Evolutionary conservation across 768 basidiomycete genomes (phyloP), one percentile per base, ranked within the genome.

Genomic region (Tricholoma sp.): DNA sequence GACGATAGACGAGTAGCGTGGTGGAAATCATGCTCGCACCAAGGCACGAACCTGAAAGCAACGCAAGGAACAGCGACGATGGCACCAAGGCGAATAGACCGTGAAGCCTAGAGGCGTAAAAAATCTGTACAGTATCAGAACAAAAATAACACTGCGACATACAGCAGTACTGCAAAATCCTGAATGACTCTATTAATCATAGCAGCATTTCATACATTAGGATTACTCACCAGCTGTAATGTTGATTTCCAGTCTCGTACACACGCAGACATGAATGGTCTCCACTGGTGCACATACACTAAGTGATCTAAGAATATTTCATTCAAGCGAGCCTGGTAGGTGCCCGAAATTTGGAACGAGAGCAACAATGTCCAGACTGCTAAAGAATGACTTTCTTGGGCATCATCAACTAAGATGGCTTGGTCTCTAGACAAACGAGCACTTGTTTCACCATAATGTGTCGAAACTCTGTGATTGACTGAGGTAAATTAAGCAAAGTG

Each of bases 281-380:
- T 67, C 83, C 85, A 86, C 15, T 81, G 78, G 53, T 75, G 72
- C 0, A 66, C 73, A 53, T 83, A 85, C 3, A 85, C 80, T 51
- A 81, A 69, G 32, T 77, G 74, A 57, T 88, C 87, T 2, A 78
- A 67, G 61, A 76, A 87, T 1, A 85, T 57, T 4, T 74, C 68
- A 44, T 82, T 72, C 9, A 88, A 61, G 15, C 70, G 68, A 10
- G 62, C 60, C 8, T 67, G 61, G 60, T 81, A 83, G 17, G 59
- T 57, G 12, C 72, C 68, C 1, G 83, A 81, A 2, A 76, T 67
- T n/a, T 73, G 68, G 70, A 85, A 79, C 34, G 81, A 70, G 2
- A 80, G 10, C 1, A 62, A 37, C 29, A 79, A 79, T 6, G 71
- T 64, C 13, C 76, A 5, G 2, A 62, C 60, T 18, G 66, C 72